phyloP scores from a whole-genome alignment of 176 grass and related monocot species.

The Calamus simplicifolius region DNA sequence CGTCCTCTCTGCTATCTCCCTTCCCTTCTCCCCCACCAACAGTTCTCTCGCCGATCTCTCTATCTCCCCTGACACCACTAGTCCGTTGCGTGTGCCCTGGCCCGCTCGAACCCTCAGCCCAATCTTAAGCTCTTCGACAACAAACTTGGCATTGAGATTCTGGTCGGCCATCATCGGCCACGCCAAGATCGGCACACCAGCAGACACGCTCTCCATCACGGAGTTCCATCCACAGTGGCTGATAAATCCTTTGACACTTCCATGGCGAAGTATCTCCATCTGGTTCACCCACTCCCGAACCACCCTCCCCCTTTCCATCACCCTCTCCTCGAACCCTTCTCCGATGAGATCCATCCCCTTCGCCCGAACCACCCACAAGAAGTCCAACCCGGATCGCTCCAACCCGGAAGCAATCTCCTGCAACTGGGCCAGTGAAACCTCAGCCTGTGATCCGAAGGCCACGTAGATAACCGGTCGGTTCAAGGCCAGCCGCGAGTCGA shows the following conservation, averaged over 20 bases:
- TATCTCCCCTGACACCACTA: conserved; percentile 14
- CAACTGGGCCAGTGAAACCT: conserved; percentile 22
- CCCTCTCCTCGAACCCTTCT: conserved; percentile 2
- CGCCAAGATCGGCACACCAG: conserved; percentile 23
- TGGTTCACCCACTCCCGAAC: conserved; percentile 29
- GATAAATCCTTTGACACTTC: conserved; percentile 22
- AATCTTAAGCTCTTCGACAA: conserved; percentile 23
- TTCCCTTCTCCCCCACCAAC: conserved; percentile 19
- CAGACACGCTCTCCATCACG: conserved; percentile 27
- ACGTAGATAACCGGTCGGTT: conserved; percentile 40
- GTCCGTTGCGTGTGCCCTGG: conserved; percentile 16
- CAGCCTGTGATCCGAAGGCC: conserved; percentile 44
- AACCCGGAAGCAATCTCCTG: conserved; percentile 34
- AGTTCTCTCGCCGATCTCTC: conserved; percentile 19
- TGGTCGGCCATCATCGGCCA: conserved; percentile 57
- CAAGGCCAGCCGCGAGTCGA: conserved; percentile 28
- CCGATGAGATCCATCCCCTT: conserved; percentile 16
- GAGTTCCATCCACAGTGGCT: conserved; percentile 54
- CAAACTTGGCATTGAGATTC: conserved; percentile 37
- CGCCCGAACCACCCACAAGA: conserved; percentile 42
- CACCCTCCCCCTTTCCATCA: conserved; percentile 1
- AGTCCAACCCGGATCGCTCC: conserved; percentile 32
- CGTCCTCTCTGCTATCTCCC: background rate
- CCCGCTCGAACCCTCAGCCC: conserved; percentile 24
- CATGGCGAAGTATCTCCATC: conserved; percentile 10